These are phyloP conservation scores for Liriodendron chinense DNA, from an alignment of 164 flowering plant species.

Conservation along the genomic window DNA sequence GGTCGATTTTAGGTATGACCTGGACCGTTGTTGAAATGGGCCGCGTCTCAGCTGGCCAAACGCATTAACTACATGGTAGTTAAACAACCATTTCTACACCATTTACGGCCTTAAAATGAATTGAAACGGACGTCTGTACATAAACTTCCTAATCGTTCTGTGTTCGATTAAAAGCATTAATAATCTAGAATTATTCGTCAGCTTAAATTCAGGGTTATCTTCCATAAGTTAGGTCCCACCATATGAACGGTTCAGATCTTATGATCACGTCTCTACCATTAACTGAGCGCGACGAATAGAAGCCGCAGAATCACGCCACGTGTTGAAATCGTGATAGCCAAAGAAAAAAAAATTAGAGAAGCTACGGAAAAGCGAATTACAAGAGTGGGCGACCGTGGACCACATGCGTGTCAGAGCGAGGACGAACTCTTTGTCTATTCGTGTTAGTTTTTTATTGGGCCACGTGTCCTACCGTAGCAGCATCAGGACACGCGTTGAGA, in stretches of 20 bases:
- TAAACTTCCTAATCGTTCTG: too few relatives aligned
- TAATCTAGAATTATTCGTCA: too few relatives aligned
- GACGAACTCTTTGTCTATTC: constrained; percentile 4
- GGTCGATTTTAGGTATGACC: neutral
- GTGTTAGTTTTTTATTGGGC: constrained; percentile 37
- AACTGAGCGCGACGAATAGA: neutral
- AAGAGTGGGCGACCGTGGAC: constrained; percentile 24
- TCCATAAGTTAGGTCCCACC: neutral
- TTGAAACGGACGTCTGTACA: too few relatives aligned
- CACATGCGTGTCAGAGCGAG: constrained; percentile 76
- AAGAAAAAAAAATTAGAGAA: neutral
- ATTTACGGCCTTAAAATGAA: too few relatives aligned
- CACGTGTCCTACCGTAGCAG: constrained; percentile 24
- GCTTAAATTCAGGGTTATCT: neutral
- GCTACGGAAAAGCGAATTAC: constrained; percentile 4
- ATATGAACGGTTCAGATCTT: neutral
- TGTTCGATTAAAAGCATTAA: too few relatives aligned
- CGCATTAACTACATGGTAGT: too few relatives aligned
- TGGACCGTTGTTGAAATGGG: neutral
- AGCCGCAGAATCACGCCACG: neutral
- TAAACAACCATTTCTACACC: too few relatives aligned
- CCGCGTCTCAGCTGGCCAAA: too few relatives aligned
- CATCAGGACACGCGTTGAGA: constrained; percentile 28
- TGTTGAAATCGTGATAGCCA: neutral
- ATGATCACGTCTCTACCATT: neutral